Evolutionary conservation across 495 filamentous ascomycete genomes (phyloP).

Genomic region (Monascus purpureus): DNA sequence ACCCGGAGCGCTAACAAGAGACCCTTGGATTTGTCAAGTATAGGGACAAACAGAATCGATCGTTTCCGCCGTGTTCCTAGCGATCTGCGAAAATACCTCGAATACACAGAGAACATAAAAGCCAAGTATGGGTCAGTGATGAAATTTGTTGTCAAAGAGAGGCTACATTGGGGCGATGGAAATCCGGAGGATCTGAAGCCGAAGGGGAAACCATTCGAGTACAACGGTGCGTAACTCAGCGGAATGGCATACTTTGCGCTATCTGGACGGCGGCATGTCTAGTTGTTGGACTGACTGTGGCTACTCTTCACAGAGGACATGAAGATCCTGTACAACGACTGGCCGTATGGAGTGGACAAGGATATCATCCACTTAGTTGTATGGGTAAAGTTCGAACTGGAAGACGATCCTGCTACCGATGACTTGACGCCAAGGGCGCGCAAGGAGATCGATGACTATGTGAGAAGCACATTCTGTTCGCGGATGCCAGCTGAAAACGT

Average conservation of each 20-base stretch:
- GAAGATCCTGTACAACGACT: constrained; percentile 74
- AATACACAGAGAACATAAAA: constrained; percentile 46
- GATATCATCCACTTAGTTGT: constrained; percentile 71
- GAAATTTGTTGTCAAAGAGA: constrained; percentile 52
- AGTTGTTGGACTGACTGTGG: constrained; percentile 1
- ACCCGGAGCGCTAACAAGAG: too few species aligned
- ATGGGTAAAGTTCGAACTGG: constrained; percentile 80
- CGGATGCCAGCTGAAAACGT: constrained; percentile 32
- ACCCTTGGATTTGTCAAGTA: constrained; percentile 1
- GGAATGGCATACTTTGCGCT: not conserved
- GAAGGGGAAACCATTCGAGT: constrained; percentile 33
- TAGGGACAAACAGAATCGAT: constrained; percentile 51
- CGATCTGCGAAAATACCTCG: constrained; percentile 57
- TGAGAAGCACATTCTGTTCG: constrained; percentile 46
- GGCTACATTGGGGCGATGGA: constrained; percentile 49
- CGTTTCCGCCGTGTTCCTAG: constrained; percentile 61
- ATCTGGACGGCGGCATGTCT: not conserved
- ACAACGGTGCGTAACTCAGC: constrained; percentile 22
- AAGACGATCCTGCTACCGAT: constrained; percentile 48
- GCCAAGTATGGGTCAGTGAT: constrained; percentile 56
- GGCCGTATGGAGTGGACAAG: constrained; percentile 71
- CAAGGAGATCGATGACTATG: constrained; percentile 51
- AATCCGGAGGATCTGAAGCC: constrained; percentile 23
- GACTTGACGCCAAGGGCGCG: constrained; percentile 51
- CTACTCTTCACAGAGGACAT: constrained; percentile 40